Evolutionary conservation across 768 basidiomycete genomes (phyloP), one percentile per base, ranked within the genome.

Genomic region (Cyathus striatus): DNA sequence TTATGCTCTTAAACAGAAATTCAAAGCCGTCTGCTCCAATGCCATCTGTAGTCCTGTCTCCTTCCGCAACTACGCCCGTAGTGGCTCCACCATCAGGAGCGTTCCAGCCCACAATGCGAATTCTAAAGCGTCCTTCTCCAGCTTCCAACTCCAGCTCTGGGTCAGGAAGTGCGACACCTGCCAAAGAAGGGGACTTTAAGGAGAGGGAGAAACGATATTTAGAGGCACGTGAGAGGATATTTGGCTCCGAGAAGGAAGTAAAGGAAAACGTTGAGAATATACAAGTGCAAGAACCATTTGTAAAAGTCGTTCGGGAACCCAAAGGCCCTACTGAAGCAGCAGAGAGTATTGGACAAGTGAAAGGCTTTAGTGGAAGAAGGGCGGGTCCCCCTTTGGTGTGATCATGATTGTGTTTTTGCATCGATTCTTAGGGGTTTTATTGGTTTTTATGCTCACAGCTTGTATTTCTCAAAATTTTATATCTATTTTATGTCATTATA

Each of bases 201-300:
- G 82, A 86, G 43, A 75, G 86, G 32, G 86, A 87, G 56, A 81
- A 77, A 14, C 73, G 79, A 42, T 90, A 90, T 57, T 75, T 81
- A 43, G 83, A 79, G 16, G 86, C 87, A 2, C 66, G 87, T 21
- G 78, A 82, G 42, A 72, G 87, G 17, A 89, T 90, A 41, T 90
- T 89, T 47, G 79, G 80, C 21, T 51, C 46, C 6, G 48, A 44
- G 13, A 24, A 44, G 1, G 22, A 38, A 16, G 43, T 37, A n/a
- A 23, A 24, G 6, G 34, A 27, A 24, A 47, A 49, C 35, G 49
- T 45, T 44, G 43, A 36, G 23, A 43, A 46, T 26, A 20, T 14
- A 10, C 35, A n/a, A 2, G 20, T 2, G 35, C 10, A 14, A 37
- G 34, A 21, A 21, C 36, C 49, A 13, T 7, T 40, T 16, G 20